phyloP scores from a whole-genome alignment of 352 stramenopile genomes.

The Phytopythium boreale region DNA sequence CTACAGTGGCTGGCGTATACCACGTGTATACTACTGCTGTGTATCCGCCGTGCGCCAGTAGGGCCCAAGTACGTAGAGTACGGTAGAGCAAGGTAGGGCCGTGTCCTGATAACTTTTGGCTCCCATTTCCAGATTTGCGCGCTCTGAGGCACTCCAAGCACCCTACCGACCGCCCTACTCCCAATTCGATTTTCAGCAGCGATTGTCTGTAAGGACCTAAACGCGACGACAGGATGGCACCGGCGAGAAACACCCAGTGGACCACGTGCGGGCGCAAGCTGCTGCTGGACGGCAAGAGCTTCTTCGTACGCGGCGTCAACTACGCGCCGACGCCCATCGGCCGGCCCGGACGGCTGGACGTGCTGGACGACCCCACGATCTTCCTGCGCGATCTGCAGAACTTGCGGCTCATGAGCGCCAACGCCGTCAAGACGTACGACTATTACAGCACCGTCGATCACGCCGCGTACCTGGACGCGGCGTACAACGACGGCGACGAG shows the following conservation, averaged over 20 bases:
- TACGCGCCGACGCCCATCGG: slow-evolving; percentile 69
- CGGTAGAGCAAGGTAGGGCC: too few relatives aligned
- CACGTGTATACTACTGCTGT: too few relatives aligned
- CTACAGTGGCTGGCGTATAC: too few relatives aligned
- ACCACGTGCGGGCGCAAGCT: slow-evolving; percentile 58
- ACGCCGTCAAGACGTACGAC: slow-evolving; percentile 73
- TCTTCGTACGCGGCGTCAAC: slow-evolving; percentile 74
- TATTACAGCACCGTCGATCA: slow-evolving; percentile 54
- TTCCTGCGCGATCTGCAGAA: slow-evolving; percentile 64
- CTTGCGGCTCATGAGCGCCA: slow-evolving; percentile 69
- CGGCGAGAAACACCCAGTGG: slow-evolving; percentile 50
- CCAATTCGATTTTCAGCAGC: neutral
- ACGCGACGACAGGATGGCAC: neutral
- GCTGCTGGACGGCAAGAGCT: slow-evolving; percentile 48
- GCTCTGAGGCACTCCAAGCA: neutral
- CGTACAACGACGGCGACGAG: slow-evolving; percentile 52
- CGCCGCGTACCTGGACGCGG: slow-evolving; percentile 49
- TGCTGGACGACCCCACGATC: slow-evolving; percentile 50
- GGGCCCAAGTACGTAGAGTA: too few relatives aligned
- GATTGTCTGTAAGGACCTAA: neutral
- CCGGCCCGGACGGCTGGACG: slow-evolving; percentile 42
- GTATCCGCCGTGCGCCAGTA: too few relatives aligned
- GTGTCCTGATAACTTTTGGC: neutral
- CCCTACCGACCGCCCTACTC: neutral
- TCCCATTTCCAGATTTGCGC: neutral